Evolutionary conservation across 257 asterid genomes (phyloP), one percentile per base, ranked within the genome.

Genomic region (Solanum etuberosum): DNA sequence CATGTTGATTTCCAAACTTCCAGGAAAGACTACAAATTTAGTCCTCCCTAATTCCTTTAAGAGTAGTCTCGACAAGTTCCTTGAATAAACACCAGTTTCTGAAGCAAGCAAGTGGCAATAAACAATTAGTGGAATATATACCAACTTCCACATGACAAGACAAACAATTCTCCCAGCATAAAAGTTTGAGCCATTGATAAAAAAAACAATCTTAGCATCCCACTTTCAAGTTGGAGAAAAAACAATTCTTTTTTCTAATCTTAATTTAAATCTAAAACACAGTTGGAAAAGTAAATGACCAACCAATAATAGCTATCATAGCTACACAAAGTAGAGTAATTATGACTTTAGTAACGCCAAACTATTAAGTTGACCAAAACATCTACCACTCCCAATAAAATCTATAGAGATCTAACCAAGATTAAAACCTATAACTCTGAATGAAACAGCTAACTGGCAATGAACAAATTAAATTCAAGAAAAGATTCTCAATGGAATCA

Each of bases 1-100:
- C 99, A 97, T 97, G 65, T 89, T 87, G 83, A 51, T 78, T 82
- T 82, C 67, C 83, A 86, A 82, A 71, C 25, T 29, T 29, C 31
- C 21, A 77, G 78, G 51, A 61, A 38, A 74, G 13, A 34, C n/a
- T 5, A 29, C 38, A 29, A 23, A 14, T 59, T 35, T 29, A 34
- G 40, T 48, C 86, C 21, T 34, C 65, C 84, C 32, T 72, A 86
- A 59, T 61, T 42, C 14, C 68, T 48, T 31, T 35, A 7, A 88
- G 29, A 29, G 74, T 76, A 83, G 29, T 16, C 27, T 57, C 87
- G 11, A 86, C 74, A 84, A 51, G 46, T 63, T 76, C 85, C 87
- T 57, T 74, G 88, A 85, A 65, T 87, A 54, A 46, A 85, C 87
- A 87, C 85, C 88, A 88, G 74, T 6, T n/a, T 65, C 88, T 80